Percentiles rank a stretch among this genome's conserved stretches.
These are phyloP conservation scores for Annulohypoxylon maeteangense DNA, from an alignment of 495 filamentous ascomycete genomes.

Conservation along the genomic window DNA sequence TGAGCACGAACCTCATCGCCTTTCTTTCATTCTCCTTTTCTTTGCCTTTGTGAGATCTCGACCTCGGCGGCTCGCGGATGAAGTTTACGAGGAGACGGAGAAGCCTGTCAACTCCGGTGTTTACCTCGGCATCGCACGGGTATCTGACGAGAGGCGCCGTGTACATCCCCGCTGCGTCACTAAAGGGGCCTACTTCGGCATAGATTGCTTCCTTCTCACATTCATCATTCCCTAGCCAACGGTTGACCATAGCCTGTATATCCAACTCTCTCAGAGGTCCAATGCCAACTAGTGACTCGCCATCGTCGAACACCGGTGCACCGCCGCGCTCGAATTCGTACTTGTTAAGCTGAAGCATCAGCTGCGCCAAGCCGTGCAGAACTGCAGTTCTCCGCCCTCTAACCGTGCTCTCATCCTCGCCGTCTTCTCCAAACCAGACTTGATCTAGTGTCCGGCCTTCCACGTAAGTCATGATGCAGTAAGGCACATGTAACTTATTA, in stretches of 20 bases:
- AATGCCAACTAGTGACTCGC: conserved; percentile 11
- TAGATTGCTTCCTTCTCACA: conserved; percentile 28
- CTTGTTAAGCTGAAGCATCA: conserved; percentile 36
- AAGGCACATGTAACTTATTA: conserved; percentile 37
- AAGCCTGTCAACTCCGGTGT: conserved; percentile 29
- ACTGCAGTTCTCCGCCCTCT: conserved; percentile 20
- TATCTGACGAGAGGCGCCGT: conserved; percentile 27
- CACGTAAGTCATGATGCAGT: conserved; percentile 42
- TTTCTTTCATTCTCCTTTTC: conserved; percentile 2
- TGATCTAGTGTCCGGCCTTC: conserved; percentile 33
- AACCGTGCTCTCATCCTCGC: background rate
- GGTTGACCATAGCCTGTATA: conserved; percentile 38
- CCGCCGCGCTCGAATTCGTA: conserved; percentile 39
- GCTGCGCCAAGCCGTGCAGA: conserved; percentile 20
- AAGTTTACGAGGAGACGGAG: conserved; percentile 29
- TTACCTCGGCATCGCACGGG: conserved; percentile 20
- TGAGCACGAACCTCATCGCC: conserved; percentile 35
- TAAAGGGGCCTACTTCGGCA: conserved; percentile 20
- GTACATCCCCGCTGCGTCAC: conserved; percentile 23
- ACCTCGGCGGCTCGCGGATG: conserved; percentile 22
- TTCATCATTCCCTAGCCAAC: conserved; percentile 35
- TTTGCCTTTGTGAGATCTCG: background rate
- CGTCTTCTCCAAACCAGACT: conserved; percentile 29
- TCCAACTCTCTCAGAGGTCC: conserved; percentile 32
- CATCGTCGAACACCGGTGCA: conserved; percentile 33